A percentile compares a stretch with the other conserved stretches of the same genome.
These are phyloP conservation scores for Yamadazyma blattariae DNA, from an alignment of 1,139 yeast genomes.

Conservation along the genomic window DNA sequence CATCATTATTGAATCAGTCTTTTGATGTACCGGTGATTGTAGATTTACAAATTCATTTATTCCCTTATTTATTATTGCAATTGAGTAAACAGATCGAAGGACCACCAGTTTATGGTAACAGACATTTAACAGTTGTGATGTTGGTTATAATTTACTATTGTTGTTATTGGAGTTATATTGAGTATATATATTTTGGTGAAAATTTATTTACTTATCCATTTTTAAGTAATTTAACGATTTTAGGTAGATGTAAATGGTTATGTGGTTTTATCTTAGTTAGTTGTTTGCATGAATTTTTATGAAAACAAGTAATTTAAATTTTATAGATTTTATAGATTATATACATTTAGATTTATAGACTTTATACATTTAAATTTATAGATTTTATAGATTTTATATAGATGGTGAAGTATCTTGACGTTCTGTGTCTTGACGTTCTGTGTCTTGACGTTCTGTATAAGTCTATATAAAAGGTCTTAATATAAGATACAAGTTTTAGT, in stretches of 20 bases:
- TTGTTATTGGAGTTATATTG: conserved; percentile 10
- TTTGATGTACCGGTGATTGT: conserved; percentile 16
- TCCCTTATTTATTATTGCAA: conserved; percentile 20
- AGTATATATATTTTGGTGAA: conserved; percentile 7
- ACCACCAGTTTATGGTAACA: too few relatives aligned
- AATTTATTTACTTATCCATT: conserved; percentile 10
- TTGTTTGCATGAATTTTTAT: conserved; percentile 2
- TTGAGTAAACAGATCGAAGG: too few relatives aligned
- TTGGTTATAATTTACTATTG: conserved; percentile 1
- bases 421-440: too few relatives aligned
- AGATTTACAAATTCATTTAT: conserved; percentile 23
- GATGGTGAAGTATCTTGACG: too few relatives aligned
- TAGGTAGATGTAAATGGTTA: conserved; percentile 7
- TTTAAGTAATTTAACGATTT: conserved; percentile 4
- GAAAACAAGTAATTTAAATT: too few relatives aligned
- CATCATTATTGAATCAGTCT: conserved; percentile 18
- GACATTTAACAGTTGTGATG: not conserved
- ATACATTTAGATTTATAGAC: too few relatives aligned
- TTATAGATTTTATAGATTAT: too few relatives aligned
- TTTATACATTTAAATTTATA: too few relatives aligned
- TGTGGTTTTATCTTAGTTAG: conserved; percentile 4
- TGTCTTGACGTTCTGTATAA: too few relatives aligned
- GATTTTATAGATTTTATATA: too few relatives aligned
- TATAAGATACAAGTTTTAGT: too few relatives aligned
- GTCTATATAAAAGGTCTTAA: too few relatives aligned